A percentile compares a stretch with the other conserved stretches of the same genome.
Evolutionary conservation across 2,329 filamentous ascomycete species (phyloP).

Genomic region (Talaromyces sp.): DNA sequence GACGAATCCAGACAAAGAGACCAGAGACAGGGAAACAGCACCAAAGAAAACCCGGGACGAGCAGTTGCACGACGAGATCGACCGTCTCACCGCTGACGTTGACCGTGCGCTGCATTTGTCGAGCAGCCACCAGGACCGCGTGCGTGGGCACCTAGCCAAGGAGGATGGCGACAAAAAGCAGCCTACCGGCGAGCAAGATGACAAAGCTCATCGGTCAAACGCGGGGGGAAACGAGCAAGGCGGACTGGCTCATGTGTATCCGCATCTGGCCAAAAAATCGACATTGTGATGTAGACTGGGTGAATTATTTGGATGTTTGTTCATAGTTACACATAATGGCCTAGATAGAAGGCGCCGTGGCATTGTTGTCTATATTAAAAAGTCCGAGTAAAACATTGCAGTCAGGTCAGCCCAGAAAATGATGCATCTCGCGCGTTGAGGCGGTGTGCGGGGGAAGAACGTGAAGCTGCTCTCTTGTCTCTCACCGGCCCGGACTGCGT

Average conservation of each 20-base stretch:
- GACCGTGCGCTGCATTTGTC: slow-evolving; percentile 50
- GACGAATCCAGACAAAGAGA: slow-evolving; percentile 59
- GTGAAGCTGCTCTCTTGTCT: background rate
- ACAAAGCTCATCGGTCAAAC: slow-evolving; percentile 3
- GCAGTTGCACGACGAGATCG: slow-evolving; percentile 51
- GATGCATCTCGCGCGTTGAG: background rate
- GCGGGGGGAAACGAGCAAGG: slow-evolving; percentile 7
- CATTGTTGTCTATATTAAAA: background rate
- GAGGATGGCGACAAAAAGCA: background rate
- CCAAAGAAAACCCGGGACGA: slow-evolving; percentile 49
- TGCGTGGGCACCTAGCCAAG: slow-evolving; percentile 25
- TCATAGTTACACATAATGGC: background rate
- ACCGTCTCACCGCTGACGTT: slow-evolving; percentile 53
- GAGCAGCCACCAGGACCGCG: slow-evolving; percentile 39
- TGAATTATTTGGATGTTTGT: background rate
- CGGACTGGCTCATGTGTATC: slow-evolving; percentile 31
- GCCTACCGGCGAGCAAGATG: background rate
- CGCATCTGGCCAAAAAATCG: slow-evolving; percentile 22
- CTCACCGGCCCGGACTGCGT: slow-evolving; percentile 13
- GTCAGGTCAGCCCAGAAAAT: background rate
- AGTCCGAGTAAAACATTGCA: background rate
- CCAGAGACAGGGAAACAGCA: slow-evolving; percentile 35
- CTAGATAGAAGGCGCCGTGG: background rate
- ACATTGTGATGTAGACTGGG: slow-evolving; percentile 3
- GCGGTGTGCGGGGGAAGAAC: slow-evolving; percentile 4